Evolutionary conservation across 2,329 filamentous ascomycete species (phyloP).

Genomic region (Dothistroma pini): DNA sequence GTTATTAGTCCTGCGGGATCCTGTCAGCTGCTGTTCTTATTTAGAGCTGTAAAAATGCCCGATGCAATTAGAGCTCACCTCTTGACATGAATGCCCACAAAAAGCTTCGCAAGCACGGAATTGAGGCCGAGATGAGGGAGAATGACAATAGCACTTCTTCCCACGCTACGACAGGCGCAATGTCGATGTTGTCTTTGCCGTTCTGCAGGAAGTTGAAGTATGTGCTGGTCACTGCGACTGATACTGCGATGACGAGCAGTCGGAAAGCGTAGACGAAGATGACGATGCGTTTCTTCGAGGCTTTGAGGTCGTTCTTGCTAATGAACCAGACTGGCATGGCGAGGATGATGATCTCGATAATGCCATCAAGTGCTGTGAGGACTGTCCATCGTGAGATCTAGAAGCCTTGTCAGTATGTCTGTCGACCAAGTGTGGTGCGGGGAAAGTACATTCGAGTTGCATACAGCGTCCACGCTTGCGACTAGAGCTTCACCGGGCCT

Average conservation of each 20-base stretch:
- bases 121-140: conserved; percentile 27
- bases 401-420: conserved; percentile 4
- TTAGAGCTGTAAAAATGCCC: too few relatives aligned
- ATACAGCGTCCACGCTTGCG: conserved; percentile 20
- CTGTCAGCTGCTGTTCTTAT: too few relatives aligned
- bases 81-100: conserved; percentile 13
- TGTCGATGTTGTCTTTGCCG: conserved; percentile 20
- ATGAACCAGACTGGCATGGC: conserved; percentile 28
- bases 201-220: conserved; percentile 25
- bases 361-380: conserved; percentile 20
- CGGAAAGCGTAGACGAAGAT: conserved; percentile 23
- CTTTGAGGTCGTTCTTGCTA: conserved; percentile 24
- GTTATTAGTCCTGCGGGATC: conserved; percentile 15
- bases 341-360: conserved; percentile 24
- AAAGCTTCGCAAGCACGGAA: conserved; percentile 26
- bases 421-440: background rate
- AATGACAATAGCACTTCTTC: conserved; percentile 25
- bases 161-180: conserved; percentile 21
- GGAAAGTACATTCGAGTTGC: conserved; percentile 19
- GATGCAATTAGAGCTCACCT: background rate
- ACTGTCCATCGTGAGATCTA: conserved; percentile 20
- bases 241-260: conserved; percentile 20
- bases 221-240: conserved; percentile 14
- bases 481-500: conserved; percentile 14
- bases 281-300: conserved; percentile 24